Base-by-base conservation (phyloP, 306 rosid genomes). In the Cicer bijugum region DNA sequence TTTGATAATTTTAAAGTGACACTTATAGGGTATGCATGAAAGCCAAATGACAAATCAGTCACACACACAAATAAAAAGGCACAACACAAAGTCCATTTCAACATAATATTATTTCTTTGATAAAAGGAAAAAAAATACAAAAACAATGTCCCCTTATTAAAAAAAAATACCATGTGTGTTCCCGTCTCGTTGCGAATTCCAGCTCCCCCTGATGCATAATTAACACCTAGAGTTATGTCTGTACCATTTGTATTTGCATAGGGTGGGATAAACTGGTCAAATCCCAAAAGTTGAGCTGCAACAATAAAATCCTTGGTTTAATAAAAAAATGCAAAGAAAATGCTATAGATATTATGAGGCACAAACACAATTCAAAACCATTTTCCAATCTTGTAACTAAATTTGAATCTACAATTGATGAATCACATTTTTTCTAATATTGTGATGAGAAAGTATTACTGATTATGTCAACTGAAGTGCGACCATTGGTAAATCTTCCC, bases 191-290 rank as follows among this genome's bases (percentile, higher is more conserved):
- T 5, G 43, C 77, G 82, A 60, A 92, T 88, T 11, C 97, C 96
- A 1, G 93, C 76, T 19, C 72, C 40, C 1, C 91, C 97, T 0
- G 97, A 92, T 50, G 97, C 97, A 63, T 92, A 89, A 58, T 92
- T 91, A 19, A 86, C 90, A 12, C 97, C 96, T 52, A 45, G 2
- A 10, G 77, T 45, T 61, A 86, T 82, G 16, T 78, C 64, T 1
- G 43, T 4, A 67, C 40, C 83, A 0, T 1, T 15, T 0, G 77
- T 74, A 58, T 73, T 77, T 62, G 79, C 77, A 75, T 70, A 89
- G 11, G 97, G 87, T 6, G 86, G 88, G 28, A 91, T 91, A 48
- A 53, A 16, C 17, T 55, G 3, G 1, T 69, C 56, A 6, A 80
- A 55, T 35, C 87, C 87, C 61, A 76, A 50, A 60, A 67, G 71